Conservation (phyloP, 768 basidiomycete genomes). For the Boletus rex-veris region DNA sequence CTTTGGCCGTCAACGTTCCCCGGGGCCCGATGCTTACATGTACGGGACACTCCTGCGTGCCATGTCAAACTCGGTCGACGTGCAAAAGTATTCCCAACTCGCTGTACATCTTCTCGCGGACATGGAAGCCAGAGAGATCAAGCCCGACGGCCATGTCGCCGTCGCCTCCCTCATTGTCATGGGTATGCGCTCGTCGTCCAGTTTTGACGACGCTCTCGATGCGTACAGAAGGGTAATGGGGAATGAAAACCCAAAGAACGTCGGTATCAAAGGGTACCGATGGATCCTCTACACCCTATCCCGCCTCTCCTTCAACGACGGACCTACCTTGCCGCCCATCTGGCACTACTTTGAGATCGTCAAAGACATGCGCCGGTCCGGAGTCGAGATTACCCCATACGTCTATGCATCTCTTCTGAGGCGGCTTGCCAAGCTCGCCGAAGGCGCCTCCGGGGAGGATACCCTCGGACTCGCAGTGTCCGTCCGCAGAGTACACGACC, state of each 20-base stretch:
- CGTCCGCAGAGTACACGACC: constrained; percentile 68
- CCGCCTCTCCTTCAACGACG: constrained; percentile 49
- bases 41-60: constrained; percentile 54
- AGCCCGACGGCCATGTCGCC: constrained; percentile 42
- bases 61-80: constrained; percentile 42
- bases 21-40: constrained; percentile 48
- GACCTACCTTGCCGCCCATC: constrained; percentile 38
- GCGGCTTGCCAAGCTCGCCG: constrained; percentile 47
- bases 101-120: constrained; percentile 57
- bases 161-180: constrained; percentile 54
- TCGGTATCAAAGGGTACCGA: constrained; percentile 59
- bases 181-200: constrained; percentile 60
- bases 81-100: constrained; percentile 45
- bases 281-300: constrained; percentile 64
- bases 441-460: constrained; percentile 22
- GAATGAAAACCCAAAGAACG: constrained; percentile 24
- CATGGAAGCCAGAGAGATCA: constrained; percentile 54
- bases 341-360: constrained; percentile 72
- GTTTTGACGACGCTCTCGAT: constrained; percentile 56
- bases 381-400: constrained; percentile 51
- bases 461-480: constrained; percentile 39
- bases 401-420: constrained; percentile 69
- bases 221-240: constrained; percentile 48
- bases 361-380: constrained; percentile 71
- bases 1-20: constrained; percentile 33